These are phyloP conservation scores for Zasmidium citrigriseum DNA, from an alignment of 2,329 filamentous ascomycete species.

Conservation along the genomic window DNA sequence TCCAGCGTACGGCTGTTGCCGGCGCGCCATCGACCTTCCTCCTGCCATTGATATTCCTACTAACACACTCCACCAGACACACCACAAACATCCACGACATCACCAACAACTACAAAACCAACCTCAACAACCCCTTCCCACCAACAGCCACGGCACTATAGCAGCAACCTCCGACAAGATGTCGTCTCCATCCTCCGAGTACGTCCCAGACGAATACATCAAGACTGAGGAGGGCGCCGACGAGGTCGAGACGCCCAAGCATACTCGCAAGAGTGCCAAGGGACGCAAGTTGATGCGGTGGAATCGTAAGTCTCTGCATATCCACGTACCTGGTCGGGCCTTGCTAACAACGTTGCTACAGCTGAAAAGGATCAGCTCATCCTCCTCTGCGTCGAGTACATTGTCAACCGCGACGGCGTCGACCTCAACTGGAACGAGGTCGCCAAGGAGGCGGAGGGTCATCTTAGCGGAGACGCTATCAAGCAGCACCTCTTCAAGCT, in stretches of 20 bases:
- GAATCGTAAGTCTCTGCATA: constrained; percentile 23
- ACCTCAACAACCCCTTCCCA: too few species aligned
- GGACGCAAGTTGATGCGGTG: constrained; percentile 30
- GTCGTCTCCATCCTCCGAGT: background rate
- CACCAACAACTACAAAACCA: too few species aligned
- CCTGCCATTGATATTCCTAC: too few species aligned
- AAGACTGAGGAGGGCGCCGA: background rate
- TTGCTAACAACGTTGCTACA: constrained; percentile 14
- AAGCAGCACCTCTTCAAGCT: constrained; percentile 31
- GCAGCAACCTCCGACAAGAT: background rate
- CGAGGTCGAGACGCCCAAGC: background rate
- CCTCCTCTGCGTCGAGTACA: constrained; percentile 25
- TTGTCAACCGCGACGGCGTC: constrained; percentile 13
- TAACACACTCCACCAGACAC: too few species aligned
- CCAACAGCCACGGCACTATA: too few species aligned
- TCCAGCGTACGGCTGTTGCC: too few species aligned
- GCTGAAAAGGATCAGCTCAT: constrained; percentile 28
- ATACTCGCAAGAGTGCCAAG: constrained; percentile 17
- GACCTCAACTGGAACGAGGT: constrained; percentile 25
- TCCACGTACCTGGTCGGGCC: background rate
- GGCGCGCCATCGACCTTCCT: too few species aligned
- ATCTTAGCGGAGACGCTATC: constrained; percentile 22
- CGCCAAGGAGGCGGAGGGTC: constrained; percentile 12
- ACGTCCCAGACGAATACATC: background rate
- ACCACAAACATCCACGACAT: too few species aligned